phyloP scores from a whole-genome alignment of 805 yeast species.

The Ogataea nakhonphanomensis region DNA sequence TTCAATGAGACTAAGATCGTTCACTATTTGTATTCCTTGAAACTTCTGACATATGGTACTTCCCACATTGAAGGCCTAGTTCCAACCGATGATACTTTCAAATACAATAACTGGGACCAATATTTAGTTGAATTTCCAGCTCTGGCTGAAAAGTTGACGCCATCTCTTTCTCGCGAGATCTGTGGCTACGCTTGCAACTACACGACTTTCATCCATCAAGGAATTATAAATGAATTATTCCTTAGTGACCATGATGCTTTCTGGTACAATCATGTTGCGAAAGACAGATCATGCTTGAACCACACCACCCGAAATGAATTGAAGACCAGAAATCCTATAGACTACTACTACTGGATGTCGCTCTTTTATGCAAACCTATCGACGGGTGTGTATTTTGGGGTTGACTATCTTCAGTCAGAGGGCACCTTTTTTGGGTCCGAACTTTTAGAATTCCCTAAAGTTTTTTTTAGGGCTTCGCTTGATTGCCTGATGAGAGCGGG shows the following conservation, averaged over 20 bases:
- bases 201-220: conserved; percentile 26
- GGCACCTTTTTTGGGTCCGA: conserved; percentile 14
- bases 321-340: conserved; percentile 14
- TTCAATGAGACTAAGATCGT: conserved; percentile 17
- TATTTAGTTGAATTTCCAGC: conserved; percentile 7
- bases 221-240: conserved; percentile 21
- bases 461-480: conserved; percentile 23
- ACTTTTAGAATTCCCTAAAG: conserved; percentile 14
- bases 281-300: conserved; percentile 10
- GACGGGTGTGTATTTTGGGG: conserved; percentile 24
- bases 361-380: conserved; percentile 23
- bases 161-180: conserved; percentile 14
- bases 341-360: conserved; percentile 28
- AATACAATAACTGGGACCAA: conserved; percentile 11
- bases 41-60: conserved; percentile 24
- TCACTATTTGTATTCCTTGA: conserved; percentile 21
- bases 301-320: conserved; percentile 11
- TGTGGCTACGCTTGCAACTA: conserved; percentile 24
- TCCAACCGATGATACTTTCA: conserved; percentile 15
- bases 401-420: conserved; percentile 12
- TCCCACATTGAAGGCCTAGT: conserved; percentile 21
- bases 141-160: conserved; percentile 11
- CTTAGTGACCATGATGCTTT: conserved; percentile 23
- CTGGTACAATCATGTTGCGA: conserved; percentile 15
- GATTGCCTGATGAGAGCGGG: conserved; percentile 23